Conservation (phyloP, 2,329 filamentous ascomycete genomes). For the Colletotrichum sp. region DNA sequence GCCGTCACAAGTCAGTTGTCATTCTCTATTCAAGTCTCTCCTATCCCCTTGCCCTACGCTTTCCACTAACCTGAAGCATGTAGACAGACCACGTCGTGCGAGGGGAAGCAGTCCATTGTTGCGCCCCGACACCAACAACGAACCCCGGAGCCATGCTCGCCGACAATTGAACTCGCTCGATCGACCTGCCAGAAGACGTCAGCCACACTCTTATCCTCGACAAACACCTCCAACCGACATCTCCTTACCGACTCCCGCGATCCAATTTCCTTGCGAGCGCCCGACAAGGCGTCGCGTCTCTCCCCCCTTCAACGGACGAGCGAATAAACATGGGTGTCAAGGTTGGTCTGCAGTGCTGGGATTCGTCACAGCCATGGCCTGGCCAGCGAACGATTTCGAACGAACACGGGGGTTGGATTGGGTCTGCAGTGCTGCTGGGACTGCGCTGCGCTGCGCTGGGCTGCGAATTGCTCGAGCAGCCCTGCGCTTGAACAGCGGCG, state of each 20-base stretch:
- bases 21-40: background rate
- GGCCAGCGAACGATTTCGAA: background rate
- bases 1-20: background rate
- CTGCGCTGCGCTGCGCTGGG: background rate
- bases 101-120: background rate
- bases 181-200: background rate
- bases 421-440: background rate
- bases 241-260: background rate
- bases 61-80: background rate
- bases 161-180: background rate
- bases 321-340: background rate
- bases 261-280: background rate
- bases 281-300: background rate
- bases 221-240: background rate
- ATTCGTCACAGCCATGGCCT: background rate
- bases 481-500: background rate
- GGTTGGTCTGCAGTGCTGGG: background rate
- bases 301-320: background rate
- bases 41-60: background rate
- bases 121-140: background rate
- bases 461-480: background rate
- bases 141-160: background rate
- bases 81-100: background rate
- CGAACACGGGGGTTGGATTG: background rate
- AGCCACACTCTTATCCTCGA: background rate